Conservation (phyloP, 768 basidiomycete genomes). For the Lactarius vividus region DNA sequence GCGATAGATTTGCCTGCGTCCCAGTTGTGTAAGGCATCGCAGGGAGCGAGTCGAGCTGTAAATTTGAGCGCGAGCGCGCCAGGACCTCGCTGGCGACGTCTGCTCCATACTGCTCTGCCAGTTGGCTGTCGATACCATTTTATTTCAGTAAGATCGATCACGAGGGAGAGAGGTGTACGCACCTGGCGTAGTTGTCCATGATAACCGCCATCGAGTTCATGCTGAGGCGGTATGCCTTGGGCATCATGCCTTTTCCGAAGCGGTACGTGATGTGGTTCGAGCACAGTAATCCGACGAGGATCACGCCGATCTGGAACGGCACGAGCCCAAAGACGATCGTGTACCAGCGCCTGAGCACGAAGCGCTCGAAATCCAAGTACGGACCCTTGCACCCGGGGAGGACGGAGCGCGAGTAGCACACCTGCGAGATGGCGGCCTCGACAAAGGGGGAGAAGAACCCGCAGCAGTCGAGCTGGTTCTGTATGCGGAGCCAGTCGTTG, state of each 20-base stretch:
- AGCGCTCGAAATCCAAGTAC: conserved; percentile 57
- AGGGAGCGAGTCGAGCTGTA: conserved; percentile 40
- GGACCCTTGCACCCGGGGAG: conserved; percentile 71
- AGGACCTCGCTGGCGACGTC: conserved; percentile 60
- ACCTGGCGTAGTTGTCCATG: conserved; percentile 84
- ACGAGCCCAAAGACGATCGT: conserved; percentile 61
- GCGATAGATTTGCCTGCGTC: neutral
- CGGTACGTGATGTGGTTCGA: conserved; percentile 84
- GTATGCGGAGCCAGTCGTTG: conserved; percentile 60
- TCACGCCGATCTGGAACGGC: conserved; percentile 63
- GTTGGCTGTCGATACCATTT: conserved; percentile 47
- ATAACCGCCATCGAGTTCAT: conserved; percentile 75
- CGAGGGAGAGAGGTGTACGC: conserved; percentile 28
- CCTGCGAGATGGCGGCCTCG: conserved; percentile 70
- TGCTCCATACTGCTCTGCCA: conserved; percentile 70
- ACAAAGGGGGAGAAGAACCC: conserved; percentile 80
- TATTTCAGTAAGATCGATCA: conserved; percentile 1
- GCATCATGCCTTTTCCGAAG: conserved; percentile 87
- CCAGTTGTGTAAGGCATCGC: conserved; percentile 32
- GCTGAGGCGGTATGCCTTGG: conserved; percentile 76
- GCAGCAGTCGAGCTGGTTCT: conserved; percentile 75
- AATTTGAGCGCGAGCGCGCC: conserved; percentile 53
- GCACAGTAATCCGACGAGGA: conserved; percentile 63
- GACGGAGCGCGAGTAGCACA: conserved; percentile 69
- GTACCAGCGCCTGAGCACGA: conserved; percentile 62